A percentile compares a stretch with the other conserved stretches of the same genome.
Conservation (phyloP, 2,329 filamentous ascomycete genomes). For the Pezicula neosporulosa region DNA sequence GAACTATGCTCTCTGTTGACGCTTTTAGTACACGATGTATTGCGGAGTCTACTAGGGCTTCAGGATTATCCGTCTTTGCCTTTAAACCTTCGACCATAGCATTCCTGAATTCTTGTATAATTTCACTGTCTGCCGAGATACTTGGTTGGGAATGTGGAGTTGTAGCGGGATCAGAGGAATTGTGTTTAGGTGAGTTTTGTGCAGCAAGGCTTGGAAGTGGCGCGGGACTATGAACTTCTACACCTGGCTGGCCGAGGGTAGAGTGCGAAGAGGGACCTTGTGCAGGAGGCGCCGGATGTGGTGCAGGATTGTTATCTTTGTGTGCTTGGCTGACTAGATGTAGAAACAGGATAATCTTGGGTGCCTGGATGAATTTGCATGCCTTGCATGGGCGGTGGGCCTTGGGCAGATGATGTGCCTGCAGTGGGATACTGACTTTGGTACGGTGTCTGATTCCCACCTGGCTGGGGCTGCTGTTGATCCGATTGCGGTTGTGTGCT, state of each 20-base stretch:
- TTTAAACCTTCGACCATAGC: slow-evolving; percentile 15
- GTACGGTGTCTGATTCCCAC: not conserved
- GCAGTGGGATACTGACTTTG: no score
- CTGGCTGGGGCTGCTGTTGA: not conserved
- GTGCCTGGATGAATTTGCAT: not conserved
- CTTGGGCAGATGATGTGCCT: not conserved
- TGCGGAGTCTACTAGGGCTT: slow-evolving; percentile 26
- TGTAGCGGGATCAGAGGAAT: not conserved
- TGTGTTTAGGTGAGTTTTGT: not conserved
- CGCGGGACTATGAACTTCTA: no score
- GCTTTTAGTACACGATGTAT: slow-evolving; percentile 25
- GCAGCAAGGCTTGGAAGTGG: no score
- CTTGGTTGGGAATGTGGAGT: not conserved
- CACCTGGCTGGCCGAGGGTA: no score
- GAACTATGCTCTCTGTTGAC: slow-evolving; percentile 16
- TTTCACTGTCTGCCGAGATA: slow-evolving; percentile 10
- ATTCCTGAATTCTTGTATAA: slow-evolving; percentile 23
- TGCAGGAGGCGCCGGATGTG: no score
- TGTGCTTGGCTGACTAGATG: no score
- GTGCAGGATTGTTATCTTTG: no score
- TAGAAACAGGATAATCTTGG: not conserved
- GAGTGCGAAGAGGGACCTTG: no score
- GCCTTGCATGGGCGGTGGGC: not conserved
- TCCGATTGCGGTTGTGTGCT: slow-evolving; percentile 5
- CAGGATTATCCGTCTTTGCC: slow-evolving; percentile 15